A percentile compares a stretch with the other conserved stretches of the same genome.
Evolutionary conservation across 805 yeast genomes (phyloP).

Genomic region (Starmerella tilneyi): DNA sequence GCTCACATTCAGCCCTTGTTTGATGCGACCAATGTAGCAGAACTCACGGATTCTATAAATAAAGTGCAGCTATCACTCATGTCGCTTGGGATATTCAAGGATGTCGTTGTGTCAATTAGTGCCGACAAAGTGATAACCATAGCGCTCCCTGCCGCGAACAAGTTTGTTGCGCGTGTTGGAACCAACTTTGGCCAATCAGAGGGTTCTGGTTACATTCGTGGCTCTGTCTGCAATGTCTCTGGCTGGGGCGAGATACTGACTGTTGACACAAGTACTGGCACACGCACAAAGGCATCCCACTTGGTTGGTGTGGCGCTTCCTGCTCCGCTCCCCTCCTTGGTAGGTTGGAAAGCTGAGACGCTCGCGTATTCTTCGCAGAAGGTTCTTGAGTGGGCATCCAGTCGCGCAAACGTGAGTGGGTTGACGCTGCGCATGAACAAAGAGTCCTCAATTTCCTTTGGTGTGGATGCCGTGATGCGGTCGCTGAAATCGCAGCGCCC

Average conservation of each 20-base stretch:
- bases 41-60: slow-evolving; percentile 27
- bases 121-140: slow-evolving; percentile 19
- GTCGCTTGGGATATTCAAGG: slow-evolving; percentile 21
- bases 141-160: slow-evolving; percentile 38
- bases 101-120: slow-evolving; percentile 22
- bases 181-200: slow-evolving; percentile 95
- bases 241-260: slow-evolving; percentile 60
- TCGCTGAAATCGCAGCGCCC: slow-evolving; percentile 40
- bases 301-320: slow-evolving; percentile 45
- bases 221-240: slow-evolving; percentile 51
- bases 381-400: slow-evolving; percentile 43
- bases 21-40: slow-evolving; percentile 24
- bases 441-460: slow-evolving; percentile 38
- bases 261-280: slow-evolving; percentile 49
- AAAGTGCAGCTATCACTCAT: slow-evolving; percentile 26
- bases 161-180: slow-evolving; percentile 78
- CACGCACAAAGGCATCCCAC: slow-evolving; percentile 48
- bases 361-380: slow-evolving; percentile 43
- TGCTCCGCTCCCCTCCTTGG: slow-evolving; percentile 35
- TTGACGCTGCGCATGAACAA: slow-evolving; percentile 32
- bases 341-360: slow-evolving; percentile 43
- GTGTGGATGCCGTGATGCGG: slow-evolving; percentile 52
- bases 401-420: slow-evolving; percentile 45
- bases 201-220: slow-evolving; percentile 83
- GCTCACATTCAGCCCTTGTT: slow-evolving; percentile 31